Evolutionary conservation across 768 basidiomycete species (phyloP).

Genomic region (Leucocoprinus leucothites): DNA sequence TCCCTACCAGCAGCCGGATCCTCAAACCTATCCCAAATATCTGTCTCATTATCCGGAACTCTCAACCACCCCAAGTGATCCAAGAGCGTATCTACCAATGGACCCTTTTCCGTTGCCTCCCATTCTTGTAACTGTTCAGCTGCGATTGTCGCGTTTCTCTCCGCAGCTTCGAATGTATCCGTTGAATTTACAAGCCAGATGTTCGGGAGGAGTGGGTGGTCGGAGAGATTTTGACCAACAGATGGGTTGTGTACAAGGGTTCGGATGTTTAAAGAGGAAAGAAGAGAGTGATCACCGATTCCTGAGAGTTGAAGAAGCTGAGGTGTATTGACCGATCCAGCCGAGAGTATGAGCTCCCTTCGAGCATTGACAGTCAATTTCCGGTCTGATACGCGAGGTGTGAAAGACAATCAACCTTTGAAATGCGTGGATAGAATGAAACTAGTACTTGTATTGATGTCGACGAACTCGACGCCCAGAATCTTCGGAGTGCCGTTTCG

Average conservation of each 20-base stretch:
- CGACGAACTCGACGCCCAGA: constrained; percentile 10
- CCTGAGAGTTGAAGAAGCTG: constrained; percentile 22
- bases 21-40: constrained; percentile 8
- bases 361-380: constrained; percentile 4
- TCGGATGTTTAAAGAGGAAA: constrained; percentile 14
- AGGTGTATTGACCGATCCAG: constrained; percentile 19
- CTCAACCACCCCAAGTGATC: constrained; percentile 26
- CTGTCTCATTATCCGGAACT: constrained; percentile 19
- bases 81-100: constrained; percentile 19
- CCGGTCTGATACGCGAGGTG: constrained; percentile 10
- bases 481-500: constrained; percentile 25
- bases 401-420: not conserved
- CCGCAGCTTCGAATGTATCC: not conserved
- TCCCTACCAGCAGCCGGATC: constrained; percentile 29
- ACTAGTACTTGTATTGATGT: not conserved
- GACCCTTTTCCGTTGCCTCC: constrained; percentile 15
- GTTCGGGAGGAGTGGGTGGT: constrained; percentile 13
- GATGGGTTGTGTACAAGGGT: constrained; percentile 16
- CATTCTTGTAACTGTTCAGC: constrained; percentile 9
- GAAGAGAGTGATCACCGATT: constrained; percentile 16
- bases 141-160: not conserved
- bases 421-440: not conserved
- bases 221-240: constrained; percentile 21
- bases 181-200: constrained; percentile 8
- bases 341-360: constrained; percentile 17